Conservation (phyloP, 768 basidiomycete genomes). For the Cystofilobasidium capitatum region DNA sequence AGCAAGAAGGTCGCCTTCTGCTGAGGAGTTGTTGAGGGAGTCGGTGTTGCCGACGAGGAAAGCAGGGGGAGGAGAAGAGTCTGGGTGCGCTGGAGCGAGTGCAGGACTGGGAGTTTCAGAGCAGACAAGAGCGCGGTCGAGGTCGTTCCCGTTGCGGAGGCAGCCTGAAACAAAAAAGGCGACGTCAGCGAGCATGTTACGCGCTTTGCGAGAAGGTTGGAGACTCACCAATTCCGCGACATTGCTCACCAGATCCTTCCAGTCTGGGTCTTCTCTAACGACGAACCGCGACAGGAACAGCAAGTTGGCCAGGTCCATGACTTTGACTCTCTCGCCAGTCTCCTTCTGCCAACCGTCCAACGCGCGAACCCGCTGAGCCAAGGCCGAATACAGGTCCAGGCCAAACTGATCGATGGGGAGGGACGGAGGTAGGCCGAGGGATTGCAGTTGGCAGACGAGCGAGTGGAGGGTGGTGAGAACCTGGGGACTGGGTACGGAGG, state of each 20-base stretch:
- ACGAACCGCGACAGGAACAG: not conserved
- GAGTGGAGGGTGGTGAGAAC: constrained; percentile 13
- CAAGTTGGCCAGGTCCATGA: not conserved
- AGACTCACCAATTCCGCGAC: too few species aligned
- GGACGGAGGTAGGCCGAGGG: constrained; percentile 13
- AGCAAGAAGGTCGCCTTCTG: not conserved
- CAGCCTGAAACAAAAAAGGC: too few species aligned
- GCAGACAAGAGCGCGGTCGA: not conserved
- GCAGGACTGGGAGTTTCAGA: not conserved
- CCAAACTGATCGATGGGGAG: not conserved
- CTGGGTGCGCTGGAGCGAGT: not conserved
- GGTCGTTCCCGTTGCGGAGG: not conserved
- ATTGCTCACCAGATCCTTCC: not conserved
- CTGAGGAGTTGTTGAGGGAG: not conserved
- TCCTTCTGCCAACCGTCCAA: not conserved
- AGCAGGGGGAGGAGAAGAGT: not conserved
- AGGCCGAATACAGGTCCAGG: constrained; percentile 1
- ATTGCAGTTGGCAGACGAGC: constrained; percentile 11
- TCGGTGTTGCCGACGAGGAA: not conserved
- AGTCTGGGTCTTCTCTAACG: not conserved
- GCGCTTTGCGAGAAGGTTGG: too few species aligned
- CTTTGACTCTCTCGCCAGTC: not conserved
- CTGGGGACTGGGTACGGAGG: not conserved
- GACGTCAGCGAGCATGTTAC: too few species aligned
- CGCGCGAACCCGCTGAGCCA: not conserved